Conservation (phyloP, 2,329 filamentous ascomycete genomes). For the Diplodia seriata region DNA sequence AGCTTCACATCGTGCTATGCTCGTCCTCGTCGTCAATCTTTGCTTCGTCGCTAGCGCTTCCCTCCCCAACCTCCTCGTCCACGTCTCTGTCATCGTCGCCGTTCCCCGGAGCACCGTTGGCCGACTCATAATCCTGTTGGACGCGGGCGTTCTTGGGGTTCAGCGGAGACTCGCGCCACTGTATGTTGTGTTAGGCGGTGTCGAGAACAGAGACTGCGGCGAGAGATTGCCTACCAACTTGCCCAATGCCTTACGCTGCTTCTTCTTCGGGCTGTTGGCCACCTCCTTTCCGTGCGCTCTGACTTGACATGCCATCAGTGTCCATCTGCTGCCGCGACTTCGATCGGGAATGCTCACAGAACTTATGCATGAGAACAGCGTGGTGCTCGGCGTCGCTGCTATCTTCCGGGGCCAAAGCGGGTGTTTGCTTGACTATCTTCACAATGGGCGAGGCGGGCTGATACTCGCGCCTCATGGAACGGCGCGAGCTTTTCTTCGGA, state of each 20-base stretch:
- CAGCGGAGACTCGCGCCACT: slow-evolving; percentile 18
- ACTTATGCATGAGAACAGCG: slow-evolving; percentile 6
- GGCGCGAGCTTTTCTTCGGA: background rate
- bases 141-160: slow-evolving; percentile 23
- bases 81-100: background rate
- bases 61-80: too few relatives aligned
- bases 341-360: background rate
- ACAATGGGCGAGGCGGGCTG: slow-evolving; percentile 2
- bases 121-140: background rate
- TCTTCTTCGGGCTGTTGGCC: slow-evolving; percentile 15
- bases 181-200: background rate
- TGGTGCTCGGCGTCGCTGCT: background rate
- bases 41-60: background rate
- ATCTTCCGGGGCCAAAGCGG: background rate
- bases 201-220: background rate
- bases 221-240: slow-evolving; percentile 7
- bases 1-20: background rate
- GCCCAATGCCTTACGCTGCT: slow-evolving; percentile 17
- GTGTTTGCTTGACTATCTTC: slow-evolving; percentile 1
- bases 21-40: background rate
- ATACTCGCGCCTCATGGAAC: slow-evolving; percentile 5
- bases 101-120: background rate
- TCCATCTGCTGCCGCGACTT: too few relatives aligned
- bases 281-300: slow-evolving; percentile 10
- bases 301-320: slow-evolving; percentile 1